Evolutionary conservation across 2,329 filamentous ascomycete genomes (phyloP).

Genomic region (Beauveria sp.): DNA sequence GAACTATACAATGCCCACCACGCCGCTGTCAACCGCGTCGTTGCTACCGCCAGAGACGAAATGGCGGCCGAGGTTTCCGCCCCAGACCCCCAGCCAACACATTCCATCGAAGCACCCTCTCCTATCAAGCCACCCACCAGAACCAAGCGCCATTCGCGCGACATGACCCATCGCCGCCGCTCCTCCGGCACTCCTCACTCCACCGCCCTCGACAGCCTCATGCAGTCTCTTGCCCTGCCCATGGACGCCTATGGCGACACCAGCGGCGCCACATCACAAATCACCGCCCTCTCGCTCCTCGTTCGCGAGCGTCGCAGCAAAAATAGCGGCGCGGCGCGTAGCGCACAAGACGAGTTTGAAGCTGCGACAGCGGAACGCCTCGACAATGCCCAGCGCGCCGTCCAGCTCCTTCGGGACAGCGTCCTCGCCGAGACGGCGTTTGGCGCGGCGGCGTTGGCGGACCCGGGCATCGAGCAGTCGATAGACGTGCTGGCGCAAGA

Average conservation of each 20-base stretch:
- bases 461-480: conserved; percentile 44
- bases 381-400: conserved; percentile 37
- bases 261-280: conserved; percentile 17
- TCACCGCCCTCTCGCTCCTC: conserved; percentile 25
- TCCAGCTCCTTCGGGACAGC: conserved; percentile 43
- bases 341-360: conserved; percentile 45
- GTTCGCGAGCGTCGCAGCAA: conserved; percentile 35
- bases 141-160: conserved; percentile 13
- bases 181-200: conserved; percentile 31
- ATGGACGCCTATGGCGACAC: conserved; percentile 26
- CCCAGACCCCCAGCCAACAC: neutral
- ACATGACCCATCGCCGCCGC: conserved; percentile 20
- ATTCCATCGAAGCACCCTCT: conserved; percentile 17
- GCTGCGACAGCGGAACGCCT: conserved; percentile 31
- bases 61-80: conserved; percentile 24
- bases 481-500: conserved; percentile 40
- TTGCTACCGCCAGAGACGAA: conserved; percentile 37
- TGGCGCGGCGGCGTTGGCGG: conserved; percentile 37
- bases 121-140: conserved; percentile 28
- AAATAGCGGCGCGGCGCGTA: conserved; percentile 34
- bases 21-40: conserved; percentile 28
- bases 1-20: conserved; percentile 40
- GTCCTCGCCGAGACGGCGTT: conserved; percentile 46
- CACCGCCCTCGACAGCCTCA: conserved; percentile 38
- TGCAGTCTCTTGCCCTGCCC: conserved; percentile 38